Evolutionary conservation across 148 eudicot species (phyloP).

Genomic region (Vaccinium corymbosum): DNA sequence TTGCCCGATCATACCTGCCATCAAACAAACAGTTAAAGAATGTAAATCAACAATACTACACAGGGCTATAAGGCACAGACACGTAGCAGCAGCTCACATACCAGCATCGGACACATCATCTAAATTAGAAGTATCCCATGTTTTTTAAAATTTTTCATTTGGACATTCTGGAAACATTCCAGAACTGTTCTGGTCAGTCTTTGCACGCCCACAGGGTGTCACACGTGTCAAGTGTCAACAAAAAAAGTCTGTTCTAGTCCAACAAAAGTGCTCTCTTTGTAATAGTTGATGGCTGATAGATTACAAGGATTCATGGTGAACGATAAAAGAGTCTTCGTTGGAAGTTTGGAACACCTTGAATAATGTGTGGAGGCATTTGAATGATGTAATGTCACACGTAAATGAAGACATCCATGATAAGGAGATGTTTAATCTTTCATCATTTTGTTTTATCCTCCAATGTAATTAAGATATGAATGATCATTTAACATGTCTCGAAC

Average conservation of each 20-base stretch:
- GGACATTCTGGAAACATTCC: neutral
- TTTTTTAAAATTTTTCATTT: neutral
- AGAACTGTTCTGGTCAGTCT: neutral
- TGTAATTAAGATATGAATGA: neutral
- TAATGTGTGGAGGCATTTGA: neutral
- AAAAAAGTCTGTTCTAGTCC: neutral
- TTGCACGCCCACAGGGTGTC: neutral
- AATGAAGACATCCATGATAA: neutral
- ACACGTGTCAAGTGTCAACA: neutral
- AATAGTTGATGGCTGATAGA: neutral
- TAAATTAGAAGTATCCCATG: neutral
- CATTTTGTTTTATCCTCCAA: neutral
- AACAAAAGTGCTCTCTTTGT: neutral
- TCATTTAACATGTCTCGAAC: neutral
- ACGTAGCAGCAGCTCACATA: neutral
- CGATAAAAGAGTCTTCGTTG: neutral
- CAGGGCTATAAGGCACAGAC: neutral
- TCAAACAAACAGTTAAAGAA: neutral
- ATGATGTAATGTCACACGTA: neutral
- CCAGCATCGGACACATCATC: neutral
- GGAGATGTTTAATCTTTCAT: neutral
- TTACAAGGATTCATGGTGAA: neutral
- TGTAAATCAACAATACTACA: neutral
- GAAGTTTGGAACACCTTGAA: neutral
- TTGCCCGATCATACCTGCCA: constrained; percentile 94